phyloP scores from a whole-genome alignment of 352 stramenopile genomes.

The Blastocystis sp. region DNA sequence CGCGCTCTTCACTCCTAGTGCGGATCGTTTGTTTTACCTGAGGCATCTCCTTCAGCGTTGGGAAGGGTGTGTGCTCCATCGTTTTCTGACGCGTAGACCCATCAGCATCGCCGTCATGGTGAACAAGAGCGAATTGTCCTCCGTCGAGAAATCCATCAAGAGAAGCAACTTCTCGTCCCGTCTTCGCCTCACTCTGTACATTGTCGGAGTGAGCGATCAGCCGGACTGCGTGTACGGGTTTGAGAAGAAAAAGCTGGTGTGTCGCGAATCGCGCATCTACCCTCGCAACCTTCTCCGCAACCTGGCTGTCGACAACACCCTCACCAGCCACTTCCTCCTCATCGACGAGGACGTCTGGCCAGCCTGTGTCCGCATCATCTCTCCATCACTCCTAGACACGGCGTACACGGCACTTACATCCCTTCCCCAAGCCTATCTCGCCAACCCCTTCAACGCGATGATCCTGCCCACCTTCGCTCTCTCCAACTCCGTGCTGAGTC shows the following conservation, averaged over 20 bases:
- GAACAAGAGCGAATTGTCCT: neutral
- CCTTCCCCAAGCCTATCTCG: neutral
- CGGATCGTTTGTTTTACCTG: constrained; percentile 52
- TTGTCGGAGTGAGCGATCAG: neutral
- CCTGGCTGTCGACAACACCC: constrained; percentile 19
- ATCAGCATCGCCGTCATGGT: constrained; percentile 40
- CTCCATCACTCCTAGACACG: constrained; percentile 28
- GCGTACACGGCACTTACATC: constrained; percentile 31
- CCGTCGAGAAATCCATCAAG: constrained; percentile 24
- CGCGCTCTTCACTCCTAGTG: neutral
- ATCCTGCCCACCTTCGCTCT: constrained; percentile 63
- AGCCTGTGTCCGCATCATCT: neutral
- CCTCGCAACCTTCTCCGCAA: constrained; percentile 62
- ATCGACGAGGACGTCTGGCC: constrained; percentile 63
- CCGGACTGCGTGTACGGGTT: constrained; percentile 40
- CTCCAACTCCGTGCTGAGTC: neutral
- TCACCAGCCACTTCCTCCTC: constrained; percentile 59
- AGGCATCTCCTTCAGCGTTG: constrained; percentile 36
- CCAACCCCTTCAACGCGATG: constrained; percentile 7
- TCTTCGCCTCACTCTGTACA: constrained; percentile 39
- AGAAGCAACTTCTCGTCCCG: constrained; percentile 22
- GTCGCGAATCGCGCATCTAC: neutral
- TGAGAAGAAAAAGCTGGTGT: too few species aligned
- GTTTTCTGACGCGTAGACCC: constrained; percentile 18
- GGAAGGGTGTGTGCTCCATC: neutral